Conservation (phyloP, 73 alveolate genomes). For the Durusdinium trenchii region DNA sequence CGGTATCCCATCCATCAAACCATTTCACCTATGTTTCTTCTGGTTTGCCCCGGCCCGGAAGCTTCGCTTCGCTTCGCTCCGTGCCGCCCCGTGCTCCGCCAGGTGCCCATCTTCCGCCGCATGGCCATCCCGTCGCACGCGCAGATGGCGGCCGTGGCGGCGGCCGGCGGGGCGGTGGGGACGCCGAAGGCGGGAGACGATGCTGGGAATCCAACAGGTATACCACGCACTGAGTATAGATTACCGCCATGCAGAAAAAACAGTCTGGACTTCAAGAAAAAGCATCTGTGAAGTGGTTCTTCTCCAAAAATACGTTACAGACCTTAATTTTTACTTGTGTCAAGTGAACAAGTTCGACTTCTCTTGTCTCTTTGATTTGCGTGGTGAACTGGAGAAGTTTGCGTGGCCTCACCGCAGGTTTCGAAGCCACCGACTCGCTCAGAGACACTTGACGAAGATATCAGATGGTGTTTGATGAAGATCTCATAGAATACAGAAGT, state of each 20-base stretch:
- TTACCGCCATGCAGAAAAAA: too few species aligned
- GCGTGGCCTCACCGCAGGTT: background rate
- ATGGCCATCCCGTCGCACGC: slow-evolving; percentile 10
- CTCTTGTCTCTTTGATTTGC: too few species aligned
- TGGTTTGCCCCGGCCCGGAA: background rate
- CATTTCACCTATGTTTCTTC: too few species aligned
- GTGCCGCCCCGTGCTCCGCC: background rate
- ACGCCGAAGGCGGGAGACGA: slow-evolving; percentile 25
- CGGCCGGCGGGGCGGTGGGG: slow-evolving; percentile 58
- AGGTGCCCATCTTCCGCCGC: slow-evolving; percentile 68
- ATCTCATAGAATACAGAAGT: too few species aligned
- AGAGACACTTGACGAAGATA: slow-evolving; percentile 8
- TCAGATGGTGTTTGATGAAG: too few species aligned
- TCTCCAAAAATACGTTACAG: too few species aligned
- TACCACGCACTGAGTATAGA: background rate
- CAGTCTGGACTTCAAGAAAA: too few species aligned
- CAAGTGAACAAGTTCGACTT: too few species aligned
- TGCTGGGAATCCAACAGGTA: background rate
- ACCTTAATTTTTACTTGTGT: too few species aligned
- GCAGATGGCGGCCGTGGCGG: slow-evolving; percentile 44
- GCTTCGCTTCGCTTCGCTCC: background rate
- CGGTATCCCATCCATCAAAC: too few species aligned
- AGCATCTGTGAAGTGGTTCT: too few species aligned
- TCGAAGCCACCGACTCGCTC: slow-evolving; percentile 35
- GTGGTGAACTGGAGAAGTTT: too few species aligned